Conservation (phyloP, 805 yeast genomes). For the Wickerhamiella kurtzmanii region DNA sequence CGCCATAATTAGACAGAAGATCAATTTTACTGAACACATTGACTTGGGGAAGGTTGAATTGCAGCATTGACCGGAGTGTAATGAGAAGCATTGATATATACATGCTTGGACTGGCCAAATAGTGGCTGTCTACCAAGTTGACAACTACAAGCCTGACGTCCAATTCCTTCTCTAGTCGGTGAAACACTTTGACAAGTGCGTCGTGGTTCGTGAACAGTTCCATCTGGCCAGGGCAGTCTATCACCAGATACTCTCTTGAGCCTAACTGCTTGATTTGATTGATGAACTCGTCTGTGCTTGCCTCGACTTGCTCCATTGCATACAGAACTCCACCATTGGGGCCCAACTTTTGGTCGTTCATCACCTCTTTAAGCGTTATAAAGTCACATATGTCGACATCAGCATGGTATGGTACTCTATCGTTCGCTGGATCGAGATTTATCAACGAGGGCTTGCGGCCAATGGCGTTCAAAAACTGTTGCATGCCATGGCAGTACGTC, state of each 20-base stretch:
- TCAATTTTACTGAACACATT: conserved; percentile 91
- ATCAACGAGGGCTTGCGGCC: conserved; percentile 79
- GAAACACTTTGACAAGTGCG: conserved; percentile 56
- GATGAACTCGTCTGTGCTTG: conserved; percentile 45
- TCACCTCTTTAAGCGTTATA: conserved; percentile 60
- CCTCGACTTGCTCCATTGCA: conserved; percentile 59
- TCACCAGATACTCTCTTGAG: conserved; percentile 49
- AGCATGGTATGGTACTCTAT: conserved; percentile 52
- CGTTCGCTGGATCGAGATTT: conserved; percentile 90
- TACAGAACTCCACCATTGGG: conserved; percentile 87
- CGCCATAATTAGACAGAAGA: conserved; percentile 60
- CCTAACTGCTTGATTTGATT: conserved; percentile 44
- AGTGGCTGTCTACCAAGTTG: conserved; percentile 69
- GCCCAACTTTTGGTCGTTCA: conserved; percentile 59
- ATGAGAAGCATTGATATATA: conserved; percentile 70
- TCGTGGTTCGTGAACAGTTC: conserved; percentile 87
- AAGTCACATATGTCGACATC: conserved; percentile 69
- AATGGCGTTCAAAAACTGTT: conserved; percentile 83
- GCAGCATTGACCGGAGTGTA: conserved; percentile 83
- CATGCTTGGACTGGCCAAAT: conserved; percentile 75
- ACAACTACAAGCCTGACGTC: conserved; percentile 63
- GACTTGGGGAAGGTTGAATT: conserved; percentile 81
- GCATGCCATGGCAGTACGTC: conserved; percentile 84
- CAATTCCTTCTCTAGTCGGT: conserved; percentile 43
- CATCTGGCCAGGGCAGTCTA: conserved; percentile 86